Evolutionary conservation across 1,284 basidiomycete genomes (phyloP).

Genomic region (Ustilago sp.): DNA sequence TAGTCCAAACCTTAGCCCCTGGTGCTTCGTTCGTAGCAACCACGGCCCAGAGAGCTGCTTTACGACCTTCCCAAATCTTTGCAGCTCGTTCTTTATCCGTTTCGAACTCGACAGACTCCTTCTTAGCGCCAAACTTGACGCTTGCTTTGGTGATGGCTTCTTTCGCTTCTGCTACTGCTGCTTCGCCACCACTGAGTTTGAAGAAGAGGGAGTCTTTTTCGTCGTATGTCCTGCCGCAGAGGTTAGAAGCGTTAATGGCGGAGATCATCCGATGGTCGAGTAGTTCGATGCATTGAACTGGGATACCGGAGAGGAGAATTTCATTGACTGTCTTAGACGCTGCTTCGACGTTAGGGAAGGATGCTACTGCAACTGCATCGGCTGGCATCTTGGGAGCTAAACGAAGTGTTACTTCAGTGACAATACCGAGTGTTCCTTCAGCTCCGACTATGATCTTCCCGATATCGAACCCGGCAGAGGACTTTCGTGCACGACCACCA

Average conservation of each 20-base stretch:
- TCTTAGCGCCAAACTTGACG: constrained; percentile 37
- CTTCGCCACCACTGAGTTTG: constrained; percentile 54
- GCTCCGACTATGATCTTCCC: constrained; percentile 94
- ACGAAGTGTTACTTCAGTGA: constrained; percentile 87
- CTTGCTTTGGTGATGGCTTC: constrained; percentile 35
- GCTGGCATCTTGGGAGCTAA: constrained; percentile 81
- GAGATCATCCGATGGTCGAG: constrained; percentile 61
- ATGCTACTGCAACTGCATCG: constrained; percentile 74
- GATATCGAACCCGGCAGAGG: constrained; percentile 88
- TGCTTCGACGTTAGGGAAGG: constrained; percentile 72
- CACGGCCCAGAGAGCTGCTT: constrained; percentile 82
- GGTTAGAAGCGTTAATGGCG: constrained; percentile 61
- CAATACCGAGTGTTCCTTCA: constrained; percentile 91
- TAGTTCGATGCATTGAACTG: constrained; percentile 73
- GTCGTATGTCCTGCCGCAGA: constrained; percentile 67
- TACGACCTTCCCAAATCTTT: constrained; percentile 85
- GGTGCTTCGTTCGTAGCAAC: constrained; percentile 75
- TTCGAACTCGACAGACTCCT: constrained; percentile 73
- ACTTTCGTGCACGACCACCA: constrained; percentile 77
- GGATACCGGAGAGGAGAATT: constrained; percentile 73
- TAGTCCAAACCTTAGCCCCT: constrained; percentile 79
- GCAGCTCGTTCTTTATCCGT: constrained; percentile 77
- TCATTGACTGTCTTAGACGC: constrained; percentile 79
- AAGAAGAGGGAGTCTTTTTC: constrained; percentile 56
- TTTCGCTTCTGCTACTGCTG: constrained; percentile 66